Evolutionary conservation across 495 filamentous ascomycete species (phyloP).

Genomic region (Hyaloscypha hepaticicola): DNA sequence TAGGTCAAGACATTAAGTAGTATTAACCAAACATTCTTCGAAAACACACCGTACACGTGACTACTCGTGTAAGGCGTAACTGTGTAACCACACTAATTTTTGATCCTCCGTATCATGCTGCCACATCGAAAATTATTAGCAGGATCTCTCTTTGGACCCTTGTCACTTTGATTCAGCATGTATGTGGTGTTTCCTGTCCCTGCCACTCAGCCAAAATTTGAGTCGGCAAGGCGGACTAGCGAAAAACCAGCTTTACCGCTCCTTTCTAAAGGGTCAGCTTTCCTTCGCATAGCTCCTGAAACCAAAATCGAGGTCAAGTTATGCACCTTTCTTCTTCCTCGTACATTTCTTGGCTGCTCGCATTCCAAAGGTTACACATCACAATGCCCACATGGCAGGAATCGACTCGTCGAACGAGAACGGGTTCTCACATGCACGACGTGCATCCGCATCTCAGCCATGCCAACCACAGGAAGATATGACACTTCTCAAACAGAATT

Average conservation of each 20-base stretch:
- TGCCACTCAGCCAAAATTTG: neutral
- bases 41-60: too few species aligned
- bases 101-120: neutral
- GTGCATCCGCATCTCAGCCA: neutral
- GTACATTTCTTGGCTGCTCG: neutral
- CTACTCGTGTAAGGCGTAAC: too few species aligned
- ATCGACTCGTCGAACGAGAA: constrained; percentile 5
- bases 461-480: neutral
- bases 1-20: too few species aligned
- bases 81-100: neutral
- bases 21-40: too few species aligned
- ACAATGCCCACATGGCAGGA: constrained; percentile 11
- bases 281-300: neutral
- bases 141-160: neutral
- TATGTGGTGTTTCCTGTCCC: neutral
- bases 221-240: neutral
- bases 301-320: neutral
- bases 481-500: neutral
- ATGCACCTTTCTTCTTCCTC: neutral
- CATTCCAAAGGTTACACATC: neutral
- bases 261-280: neutral
- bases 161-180: neutral
- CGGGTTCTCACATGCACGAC: neutral
- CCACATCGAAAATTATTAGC: neutral
- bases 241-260: neutral